Conservation (phyloP, 768 basidiomycete genomes). For the Hypsizygus marmoreus region DNA sequence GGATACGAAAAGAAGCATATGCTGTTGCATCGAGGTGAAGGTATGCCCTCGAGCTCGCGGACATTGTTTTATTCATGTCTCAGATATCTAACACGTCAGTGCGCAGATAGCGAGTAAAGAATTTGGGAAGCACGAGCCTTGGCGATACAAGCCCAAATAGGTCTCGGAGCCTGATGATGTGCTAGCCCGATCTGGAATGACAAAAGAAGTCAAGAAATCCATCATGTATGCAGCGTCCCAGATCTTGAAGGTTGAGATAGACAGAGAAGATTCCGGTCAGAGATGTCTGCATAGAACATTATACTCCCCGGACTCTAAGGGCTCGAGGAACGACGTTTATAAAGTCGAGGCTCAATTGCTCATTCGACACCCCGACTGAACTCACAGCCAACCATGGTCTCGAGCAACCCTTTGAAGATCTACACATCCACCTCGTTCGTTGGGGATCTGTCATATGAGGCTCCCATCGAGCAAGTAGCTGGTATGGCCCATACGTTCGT, state of each 20-base stretch:
- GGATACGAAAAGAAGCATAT: too few species aligned
- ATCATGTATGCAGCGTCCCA: slow-evolving; percentile 12
- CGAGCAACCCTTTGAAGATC: slow-evolving; percentile 14
- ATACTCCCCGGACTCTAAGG: slow-evolving; percentile 7
- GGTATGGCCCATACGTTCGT: slow-evolving; percentile 33
- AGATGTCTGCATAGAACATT: slow-evolving; percentile 11
- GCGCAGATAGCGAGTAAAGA: slow-evolving; percentile 11
- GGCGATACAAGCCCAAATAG: slow-evolving; percentile 7
- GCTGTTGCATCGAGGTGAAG: too few species aligned
- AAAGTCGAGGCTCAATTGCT: background rate
- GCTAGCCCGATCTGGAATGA: slow-evolving; percentile 16
- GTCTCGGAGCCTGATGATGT: slow-evolving; percentile 12
- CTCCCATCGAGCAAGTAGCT: slow-evolving; percentile 9
- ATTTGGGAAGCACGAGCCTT: slow-evolving; percentile 6
- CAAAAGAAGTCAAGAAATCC: slow-evolving; percentile 15
- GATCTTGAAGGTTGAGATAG: slow-evolving; percentile 11
- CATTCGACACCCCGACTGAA: too few species aligned
- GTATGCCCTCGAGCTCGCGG: too few species aligned
- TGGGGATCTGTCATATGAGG: slow-evolving; percentile 18
- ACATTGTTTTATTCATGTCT: background rate
- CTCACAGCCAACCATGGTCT: too few species aligned
- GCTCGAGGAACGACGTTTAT: slow-evolving; percentile 10
- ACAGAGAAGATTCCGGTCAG: slow-evolving; percentile 4
- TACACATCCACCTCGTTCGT: slow-evolving; percentile 19
- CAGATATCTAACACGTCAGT: background rate